These are phyloP conservation scores for Roridomyces roridus DNA, from an alignment of 768 basidiomycete species.

Conservation along the genomic window DNA sequence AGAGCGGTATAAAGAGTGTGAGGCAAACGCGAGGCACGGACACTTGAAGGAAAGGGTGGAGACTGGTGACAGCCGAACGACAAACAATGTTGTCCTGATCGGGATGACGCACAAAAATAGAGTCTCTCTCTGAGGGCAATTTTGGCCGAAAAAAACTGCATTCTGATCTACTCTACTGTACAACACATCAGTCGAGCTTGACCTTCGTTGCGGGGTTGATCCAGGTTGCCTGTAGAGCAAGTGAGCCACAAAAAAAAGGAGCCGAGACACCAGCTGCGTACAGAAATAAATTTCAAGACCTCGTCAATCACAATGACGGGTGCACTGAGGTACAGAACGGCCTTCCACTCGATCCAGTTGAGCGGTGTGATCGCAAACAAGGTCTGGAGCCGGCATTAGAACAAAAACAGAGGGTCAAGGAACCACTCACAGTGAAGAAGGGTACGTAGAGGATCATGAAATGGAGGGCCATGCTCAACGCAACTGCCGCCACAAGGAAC, in stretches of 20 bases:
- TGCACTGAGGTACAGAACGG: slow-evolving; percentile 84
- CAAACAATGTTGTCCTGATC: too few species aligned
- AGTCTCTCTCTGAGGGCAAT: background rate
- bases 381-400: slow-evolving; percentile 48
- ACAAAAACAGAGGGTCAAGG: slow-evolving; percentile 8
- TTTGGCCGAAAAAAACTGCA: background rate
- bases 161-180: background rate
- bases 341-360: slow-evolving; percentile 95
- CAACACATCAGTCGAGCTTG: slow-evolving; percentile 38
- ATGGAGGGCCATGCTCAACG: slow-evolving; percentile 91
- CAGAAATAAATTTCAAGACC: slow-evolving; percentile 82
- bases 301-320: slow-evolving; percentile 94
- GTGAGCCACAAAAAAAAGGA: background rate
- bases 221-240: slow-evolving; percentile 47
- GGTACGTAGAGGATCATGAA: slow-evolving; percentile 96
- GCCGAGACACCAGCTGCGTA: slow-evolving; percentile 41
- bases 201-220: slow-evolving; percentile 53
- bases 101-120: too few species aligned
- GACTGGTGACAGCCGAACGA: too few species aligned
- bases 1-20: background rate
- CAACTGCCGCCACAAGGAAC: slow-evolving; percentile 88
- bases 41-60: background rate
- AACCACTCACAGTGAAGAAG: slow-evolving; percentile 82
- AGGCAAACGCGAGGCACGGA: slow-evolving; percentile 14
- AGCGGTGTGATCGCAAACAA: slow-evolving; percentile 93